A percentile compares a stretch with the other conserved stretches of the same genome.
These are phyloP conservation scores for Byssothecium circinans DNA, from an alignment of 2,329 filamentous ascomycete genomes.

Conservation along the genomic window DNA sequence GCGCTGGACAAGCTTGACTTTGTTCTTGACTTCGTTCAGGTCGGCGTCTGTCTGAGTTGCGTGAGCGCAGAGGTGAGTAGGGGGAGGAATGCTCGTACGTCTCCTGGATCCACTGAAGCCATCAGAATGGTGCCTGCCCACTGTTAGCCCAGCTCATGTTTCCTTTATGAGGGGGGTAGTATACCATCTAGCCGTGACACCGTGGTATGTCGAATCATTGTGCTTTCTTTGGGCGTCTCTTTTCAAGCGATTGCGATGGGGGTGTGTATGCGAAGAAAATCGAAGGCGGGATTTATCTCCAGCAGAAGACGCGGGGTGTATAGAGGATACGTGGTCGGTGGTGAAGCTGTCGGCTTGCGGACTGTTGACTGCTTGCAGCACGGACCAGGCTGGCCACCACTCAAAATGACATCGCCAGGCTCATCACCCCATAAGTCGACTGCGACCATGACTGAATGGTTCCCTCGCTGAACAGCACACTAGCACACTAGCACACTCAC, in stretches of 20 bases:
- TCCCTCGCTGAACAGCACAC: too few relatives aligned
- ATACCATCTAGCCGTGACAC: slow-evolving; percentile 90
- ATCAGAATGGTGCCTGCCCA: slow-evolving; percentile 83
- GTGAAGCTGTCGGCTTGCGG: not conserved
- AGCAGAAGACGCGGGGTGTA: not conserved
- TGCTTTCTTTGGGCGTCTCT: not conserved
- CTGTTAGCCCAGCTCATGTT: slow-evolving; percentile 19
- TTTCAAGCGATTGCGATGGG: not conserved
- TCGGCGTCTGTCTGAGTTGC: slow-evolving; percentile 64
- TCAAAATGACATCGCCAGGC: not conserved
- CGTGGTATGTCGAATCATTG: slow-evolving; percentile 60
- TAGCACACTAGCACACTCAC: too few relatives aligned
- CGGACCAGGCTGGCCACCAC: not conserved
- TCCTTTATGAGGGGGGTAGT: slow-evolving; percentile 9
- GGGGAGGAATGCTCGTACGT: slow-evolving; percentile 50
- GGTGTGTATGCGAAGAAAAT: not conserved
- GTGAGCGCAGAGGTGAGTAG: slow-evolving; percentile 14
- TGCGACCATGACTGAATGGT: too few relatives aligned
- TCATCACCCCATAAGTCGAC: not conserved
- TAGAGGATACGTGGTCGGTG: not conserved
- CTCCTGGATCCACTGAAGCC: slow-evolving; percentile 89
- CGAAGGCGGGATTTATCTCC: not conserved
- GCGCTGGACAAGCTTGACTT: slow-evolving; percentile 87
- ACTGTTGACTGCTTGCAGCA: not conserved
- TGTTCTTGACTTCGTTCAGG: slow-evolving; percentile 83